A percentile compares a stretch with the other conserved stretches of the same genome.
Evolutionary conservation across 129 eudicot genomes (phyloP).

Genomic region (Deinandra increscens): DNA sequence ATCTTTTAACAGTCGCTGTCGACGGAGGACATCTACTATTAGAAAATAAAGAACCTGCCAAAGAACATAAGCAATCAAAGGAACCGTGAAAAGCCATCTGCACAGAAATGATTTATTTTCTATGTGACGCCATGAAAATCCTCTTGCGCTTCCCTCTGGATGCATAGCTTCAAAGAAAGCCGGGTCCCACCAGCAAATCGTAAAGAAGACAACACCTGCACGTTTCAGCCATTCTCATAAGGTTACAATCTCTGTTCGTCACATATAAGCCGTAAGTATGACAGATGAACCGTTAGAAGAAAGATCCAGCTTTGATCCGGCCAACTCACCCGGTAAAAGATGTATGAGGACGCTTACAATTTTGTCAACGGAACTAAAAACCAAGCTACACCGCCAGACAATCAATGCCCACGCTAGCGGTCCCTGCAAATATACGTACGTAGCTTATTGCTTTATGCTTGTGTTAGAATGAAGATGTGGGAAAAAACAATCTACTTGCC

Average conservation of each 20-base stretch:
- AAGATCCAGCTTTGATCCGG: background rate
- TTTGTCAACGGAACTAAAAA: constrained; percentile 89
- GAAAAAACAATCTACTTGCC: constrained; percentile 46
- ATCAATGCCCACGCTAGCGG: constrained; percentile 98
- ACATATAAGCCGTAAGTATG: background rate
- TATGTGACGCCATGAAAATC: constrained; percentile 84
- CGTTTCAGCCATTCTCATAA: constrained; percentile 3
- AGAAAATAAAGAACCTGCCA: constrained; percentile 93
- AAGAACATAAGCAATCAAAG: constrained; percentile 69
- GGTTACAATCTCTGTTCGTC: background rate
- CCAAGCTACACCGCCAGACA: constrained; percentile 97
- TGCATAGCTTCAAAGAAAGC: constrained; percentile 85
- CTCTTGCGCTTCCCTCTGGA: constrained; percentile 64
- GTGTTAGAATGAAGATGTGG: background rate
- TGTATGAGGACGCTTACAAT: constrained; percentile 96
- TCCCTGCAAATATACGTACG: constrained; percentile 48
- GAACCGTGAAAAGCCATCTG: constrained; percentile 95
- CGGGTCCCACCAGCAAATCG: constrained; percentile 98
- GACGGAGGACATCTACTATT: constrained; percentile 86
- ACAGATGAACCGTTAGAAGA: background rate
- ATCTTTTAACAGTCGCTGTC: constrained; percentile 81
- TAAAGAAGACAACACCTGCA: constrained; percentile 90
- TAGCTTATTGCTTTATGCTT: background rate
- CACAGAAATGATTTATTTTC: constrained; percentile 64
- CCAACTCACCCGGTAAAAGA: constrained; percentile 84